Percentiles rank a stretch among this genome's conserved stretches.
Evolutionary conservation across 192 early-diverging fungal species (phyloP).

Genomic region (Coemansia sp.): DNA sequence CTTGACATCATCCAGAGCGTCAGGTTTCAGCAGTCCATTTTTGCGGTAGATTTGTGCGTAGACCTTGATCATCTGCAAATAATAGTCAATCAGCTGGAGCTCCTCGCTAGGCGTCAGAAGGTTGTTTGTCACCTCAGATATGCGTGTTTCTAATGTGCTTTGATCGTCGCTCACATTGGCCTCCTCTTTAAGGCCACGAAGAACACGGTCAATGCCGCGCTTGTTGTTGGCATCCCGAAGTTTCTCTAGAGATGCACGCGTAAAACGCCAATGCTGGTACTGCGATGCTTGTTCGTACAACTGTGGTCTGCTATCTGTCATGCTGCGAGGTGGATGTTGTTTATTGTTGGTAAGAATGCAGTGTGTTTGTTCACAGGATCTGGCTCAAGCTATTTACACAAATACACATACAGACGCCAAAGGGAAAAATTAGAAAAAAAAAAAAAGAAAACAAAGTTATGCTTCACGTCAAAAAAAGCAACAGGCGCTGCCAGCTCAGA

Average conservation of each 20-base stretch:
- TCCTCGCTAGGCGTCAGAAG: slow-evolving; percentile 46
- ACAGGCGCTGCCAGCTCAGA: not conserved
- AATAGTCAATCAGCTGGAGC: slow-evolving; percentile 46
- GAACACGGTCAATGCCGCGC: slow-evolving; percentile 60
- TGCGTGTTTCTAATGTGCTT: slow-evolving; percentile 23
- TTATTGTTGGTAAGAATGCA: not conserved
- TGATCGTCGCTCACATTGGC: slow-evolving; percentile 36
- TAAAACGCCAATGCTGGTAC: slow-evolving; percentile 73
- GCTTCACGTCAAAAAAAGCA: not conserved
- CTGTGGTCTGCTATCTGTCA: slow-evolving; percentile 22
- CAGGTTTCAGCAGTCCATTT: slow-evolving; percentile 27
- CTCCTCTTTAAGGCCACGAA: slow-evolving; percentile 61
- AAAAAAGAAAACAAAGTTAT: not conserved
- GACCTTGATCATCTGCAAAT: slow-evolving; percentile 31
- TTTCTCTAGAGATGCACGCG: slow-evolving; percentile 55
- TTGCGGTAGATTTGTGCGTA: slow-evolving; percentile 24
- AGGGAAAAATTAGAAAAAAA: not conserved
- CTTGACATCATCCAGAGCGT: slow-evolving; percentile 51
- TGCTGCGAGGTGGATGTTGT: not conserved
- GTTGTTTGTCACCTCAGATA: slow-evolving; percentile 42
- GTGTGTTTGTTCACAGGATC: not conserved
- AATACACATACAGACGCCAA: not conserved
- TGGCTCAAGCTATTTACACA: not conserved
- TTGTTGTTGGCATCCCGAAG: slow-evolving; percentile 61
- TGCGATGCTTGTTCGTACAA: slow-evolving; percentile 73